Evolutionary conservation across 345 rosid genomes (phyloP).

Genomic region (Citrus cavaleriei): DNA sequence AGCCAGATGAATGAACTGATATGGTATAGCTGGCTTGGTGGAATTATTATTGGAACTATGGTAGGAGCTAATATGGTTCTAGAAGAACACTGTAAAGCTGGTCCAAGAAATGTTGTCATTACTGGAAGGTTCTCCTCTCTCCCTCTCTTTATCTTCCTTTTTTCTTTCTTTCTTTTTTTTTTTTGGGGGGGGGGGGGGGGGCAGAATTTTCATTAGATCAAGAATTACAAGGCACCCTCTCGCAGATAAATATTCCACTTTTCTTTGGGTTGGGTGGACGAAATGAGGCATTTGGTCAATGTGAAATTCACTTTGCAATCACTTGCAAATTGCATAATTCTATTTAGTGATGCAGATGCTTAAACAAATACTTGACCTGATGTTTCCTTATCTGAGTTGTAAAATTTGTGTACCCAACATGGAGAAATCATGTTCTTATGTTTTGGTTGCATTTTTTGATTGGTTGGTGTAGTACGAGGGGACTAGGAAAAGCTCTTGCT

Average conservation of each 20-base stretch:
- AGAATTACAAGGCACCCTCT: neutral
- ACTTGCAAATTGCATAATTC: neutral
- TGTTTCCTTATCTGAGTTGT: neutral
- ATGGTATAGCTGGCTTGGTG: conserved; percentile 99
- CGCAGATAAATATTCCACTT: neutral
- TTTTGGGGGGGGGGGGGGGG: neutral
- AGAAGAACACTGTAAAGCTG: conserved; percentile 90
- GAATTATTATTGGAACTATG: conserved; percentile 91
- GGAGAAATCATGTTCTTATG: neutral
- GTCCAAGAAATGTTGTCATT: conserved; percentile 90
- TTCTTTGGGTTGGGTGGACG: neutral
- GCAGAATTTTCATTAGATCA: neutral
- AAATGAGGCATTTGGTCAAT: neutral
- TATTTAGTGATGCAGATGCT: neutral
- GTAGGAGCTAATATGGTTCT: conserved; percentile 88
- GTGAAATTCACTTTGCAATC: neutral
- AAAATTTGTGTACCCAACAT: neutral
- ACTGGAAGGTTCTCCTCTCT: conserved; percentile 72
- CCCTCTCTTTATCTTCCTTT: neutral
- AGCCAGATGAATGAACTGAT: conserved; percentile 70
- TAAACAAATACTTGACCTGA: neutral
- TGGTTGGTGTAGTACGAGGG: conserved; percentile 65
- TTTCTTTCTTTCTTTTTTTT: too few relatives aligned
- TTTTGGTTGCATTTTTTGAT: conserved; percentile 16
- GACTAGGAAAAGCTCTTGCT: conserved; percentile 96